phyloP scores from a whole-genome alignment of 2,329 filamentous ascomycete genomes.

The Cadophora sp. region DNA sequence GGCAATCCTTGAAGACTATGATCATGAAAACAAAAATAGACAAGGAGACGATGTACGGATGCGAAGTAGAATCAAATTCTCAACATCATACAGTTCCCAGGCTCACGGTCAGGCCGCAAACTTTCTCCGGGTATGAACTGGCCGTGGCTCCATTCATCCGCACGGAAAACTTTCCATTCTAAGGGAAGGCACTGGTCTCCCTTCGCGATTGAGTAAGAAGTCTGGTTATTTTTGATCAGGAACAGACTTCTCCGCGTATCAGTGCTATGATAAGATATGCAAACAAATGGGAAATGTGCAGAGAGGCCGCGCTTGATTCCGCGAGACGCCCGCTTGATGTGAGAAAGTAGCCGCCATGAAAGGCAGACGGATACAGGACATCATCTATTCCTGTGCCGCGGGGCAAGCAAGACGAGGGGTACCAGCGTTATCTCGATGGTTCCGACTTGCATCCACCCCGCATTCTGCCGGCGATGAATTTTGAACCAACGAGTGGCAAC shows the following conservation, averaged over 20 bases:
- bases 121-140: background rate
- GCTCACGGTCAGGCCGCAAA: constrained; percentile 2
- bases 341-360: constrained; percentile 2
- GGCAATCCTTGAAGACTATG: background rate
- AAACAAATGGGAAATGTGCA: background rate
- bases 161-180: background rate
- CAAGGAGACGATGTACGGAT: background rate
- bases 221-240: background rate
- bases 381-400: constrained; percentile 4
- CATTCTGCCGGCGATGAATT: background rate
- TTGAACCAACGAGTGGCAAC: background rate
- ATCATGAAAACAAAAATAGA: background rate
- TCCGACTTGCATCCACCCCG: constrained; percentile 13
- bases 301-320: background rate
- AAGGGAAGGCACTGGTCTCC: background rate
- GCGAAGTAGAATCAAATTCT: background rate
- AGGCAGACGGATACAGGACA: background rate
- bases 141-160: background rate
- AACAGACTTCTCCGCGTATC: background rate
- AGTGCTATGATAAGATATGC: background rate
- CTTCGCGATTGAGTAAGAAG: background rate
- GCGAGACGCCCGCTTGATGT: background rate
- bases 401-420: background rate
- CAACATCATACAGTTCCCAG: background rate
- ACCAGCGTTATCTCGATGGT: background rate